These are phyloP conservation scores for Zopfia rhizophila DNA, from an alignment of 2,329 filamentous ascomycete species.

Conservation along the genomic window DNA sequence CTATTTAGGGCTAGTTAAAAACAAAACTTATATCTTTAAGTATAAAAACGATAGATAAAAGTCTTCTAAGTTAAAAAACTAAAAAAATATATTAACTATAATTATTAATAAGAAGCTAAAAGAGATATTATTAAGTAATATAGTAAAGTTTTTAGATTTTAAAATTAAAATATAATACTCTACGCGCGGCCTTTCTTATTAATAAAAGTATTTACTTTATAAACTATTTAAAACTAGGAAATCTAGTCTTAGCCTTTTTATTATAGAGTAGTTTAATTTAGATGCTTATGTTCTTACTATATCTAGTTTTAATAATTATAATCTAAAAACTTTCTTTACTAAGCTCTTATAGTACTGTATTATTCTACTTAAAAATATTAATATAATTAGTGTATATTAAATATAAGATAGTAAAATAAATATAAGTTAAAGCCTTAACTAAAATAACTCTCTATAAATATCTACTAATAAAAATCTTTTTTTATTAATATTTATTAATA, in stretches of 20 bases:
- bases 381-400: conserved; percentile 15
- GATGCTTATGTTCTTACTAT: conserved; percentile 26
- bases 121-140: conserved; percentile 70
- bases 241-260: too few species aligned
- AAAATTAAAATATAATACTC: too few species aligned
- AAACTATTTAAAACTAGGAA: too few species aligned
- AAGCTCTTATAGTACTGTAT: conserved; percentile 22
- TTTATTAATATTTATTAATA: conserved; percentile 80
- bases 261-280: too few species aligned
- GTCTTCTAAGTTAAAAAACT: conserved; percentile 14
- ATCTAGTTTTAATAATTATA: conserved; percentile 16
- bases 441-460: conserved; percentile 17
- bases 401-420: conserved; percentile 1
- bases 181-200: too few species aligned
- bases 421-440: conserved; percentile 7
- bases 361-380: conserved; percentile 27
- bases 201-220: too few species aligned
- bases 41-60: conserved; percentile 22
- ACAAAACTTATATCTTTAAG: conserved; percentile 28
- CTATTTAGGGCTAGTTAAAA: conserved; percentile 22
- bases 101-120: conserved; percentile 75
- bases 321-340: conserved; percentile 21
- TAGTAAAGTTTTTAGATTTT: conserved; percentile 79
- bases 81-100: conserved; percentile 63
- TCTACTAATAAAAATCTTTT: conserved; percentile 65